Conservation (phyloP, 2,329 filamentous ascomycete species). For the Xylariaceae sp. region DNA sequence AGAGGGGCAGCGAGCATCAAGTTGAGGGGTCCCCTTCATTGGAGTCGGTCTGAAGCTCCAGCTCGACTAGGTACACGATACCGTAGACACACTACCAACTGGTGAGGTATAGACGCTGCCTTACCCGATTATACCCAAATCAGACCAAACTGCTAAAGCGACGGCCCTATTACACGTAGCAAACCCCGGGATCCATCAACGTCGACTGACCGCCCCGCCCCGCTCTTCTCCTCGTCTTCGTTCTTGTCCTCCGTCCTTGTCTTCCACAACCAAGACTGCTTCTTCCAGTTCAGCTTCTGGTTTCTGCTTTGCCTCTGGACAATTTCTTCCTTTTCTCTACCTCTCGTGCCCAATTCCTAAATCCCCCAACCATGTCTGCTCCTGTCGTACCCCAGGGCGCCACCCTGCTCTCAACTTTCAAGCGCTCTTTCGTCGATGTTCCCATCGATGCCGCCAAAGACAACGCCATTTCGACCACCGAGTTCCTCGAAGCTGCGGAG, state of each 20-base stretch:
- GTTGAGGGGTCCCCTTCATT: slow-evolving; percentile 8
- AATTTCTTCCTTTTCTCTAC: not conserved
- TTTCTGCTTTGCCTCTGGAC: not conserved
- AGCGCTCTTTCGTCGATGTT: slow-evolving; percentile 79
- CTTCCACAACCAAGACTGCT: not conserved
- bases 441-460: slow-evolving; percentile 68
- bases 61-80: not conserved
- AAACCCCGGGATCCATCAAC: slow-evolving; percentile 11
- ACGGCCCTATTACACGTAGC: not conserved
- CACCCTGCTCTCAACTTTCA: slow-evolving; percentile 83
- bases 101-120: too few species aligned
- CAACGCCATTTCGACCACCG: slow-evolving; percentile 73
- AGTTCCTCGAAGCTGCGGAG: slow-evolving; percentile 91
- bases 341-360: not conserved
- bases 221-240: not conserved
- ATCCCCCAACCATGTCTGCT: slow-evolving; percentile 47
- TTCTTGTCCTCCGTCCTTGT: not conserved
- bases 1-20: not conserved
- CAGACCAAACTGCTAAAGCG: too few species aligned
- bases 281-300: not conserved
- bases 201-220: slow-evolving; percentile 16
- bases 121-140: too few species aligned
- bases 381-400: slow-evolving; percentile 55
- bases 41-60: not conserved
- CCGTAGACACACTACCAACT: not conserved